Evolutionary conservation across 2,329 filamentous ascomycete species (phyloP).

Genomic region (Epicoccum sorghinum): DNA sequence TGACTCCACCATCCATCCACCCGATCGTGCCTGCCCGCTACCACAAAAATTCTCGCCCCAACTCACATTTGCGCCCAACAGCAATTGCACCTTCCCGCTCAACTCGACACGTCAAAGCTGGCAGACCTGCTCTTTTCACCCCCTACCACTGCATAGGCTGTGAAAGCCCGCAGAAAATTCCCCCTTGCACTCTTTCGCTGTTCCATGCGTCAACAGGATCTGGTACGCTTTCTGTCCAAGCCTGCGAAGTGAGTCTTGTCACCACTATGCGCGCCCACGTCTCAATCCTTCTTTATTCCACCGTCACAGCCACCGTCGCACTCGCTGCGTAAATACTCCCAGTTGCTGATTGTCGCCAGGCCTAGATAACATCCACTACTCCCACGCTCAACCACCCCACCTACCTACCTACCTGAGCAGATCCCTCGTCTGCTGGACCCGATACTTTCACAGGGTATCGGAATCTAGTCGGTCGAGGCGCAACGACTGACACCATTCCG

Average conservation of each 20-base stretch:
- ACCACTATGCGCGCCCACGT: slow-evolving; percentile 7
- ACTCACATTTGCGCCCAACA: slow-evolving; percentile 29
- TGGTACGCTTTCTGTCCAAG: slow-evolving; percentile 92
- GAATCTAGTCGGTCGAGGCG: slow-evolving; percentile 72
- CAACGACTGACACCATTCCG: slow-evolving; percentile 81
- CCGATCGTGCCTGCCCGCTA: slow-evolving; percentile 5
- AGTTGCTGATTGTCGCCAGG: slow-evolving; percentile 49
- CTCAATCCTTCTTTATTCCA: not conserved
- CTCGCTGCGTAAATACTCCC: too few species aligned
- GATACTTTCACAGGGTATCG: slow-evolving; percentile 86
- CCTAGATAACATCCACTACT: slow-evolving; percentile 70
- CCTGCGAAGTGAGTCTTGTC: slow-evolving; percentile 78
- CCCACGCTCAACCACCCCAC: slow-evolving; percentile 36
- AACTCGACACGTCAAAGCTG: slow-evolving; percentile 35
- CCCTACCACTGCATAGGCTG: slow-evolving; percentile 43
- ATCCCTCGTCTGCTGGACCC: slow-evolving; percentile 80
- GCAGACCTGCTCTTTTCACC: slow-evolving; percentile 29
- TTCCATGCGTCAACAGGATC: slow-evolving; percentile 90
- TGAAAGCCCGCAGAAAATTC: slow-evolving; percentile 43
- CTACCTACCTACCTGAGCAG: slow-evolving; percentile 54
- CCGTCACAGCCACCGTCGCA: not conserved
- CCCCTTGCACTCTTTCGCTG: slow-evolving; percentile 28
- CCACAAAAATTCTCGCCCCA: slow-evolving; percentile 5
- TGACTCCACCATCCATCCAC: not conserved
- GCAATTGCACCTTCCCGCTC: slow-evolving; percentile 21